A percentile compares a stretch with the other conserved stretches of the same genome.
Evolutionary conservation across 1,139 yeast species (phyloP).

Genomic region (Candida sojae): DNA sequence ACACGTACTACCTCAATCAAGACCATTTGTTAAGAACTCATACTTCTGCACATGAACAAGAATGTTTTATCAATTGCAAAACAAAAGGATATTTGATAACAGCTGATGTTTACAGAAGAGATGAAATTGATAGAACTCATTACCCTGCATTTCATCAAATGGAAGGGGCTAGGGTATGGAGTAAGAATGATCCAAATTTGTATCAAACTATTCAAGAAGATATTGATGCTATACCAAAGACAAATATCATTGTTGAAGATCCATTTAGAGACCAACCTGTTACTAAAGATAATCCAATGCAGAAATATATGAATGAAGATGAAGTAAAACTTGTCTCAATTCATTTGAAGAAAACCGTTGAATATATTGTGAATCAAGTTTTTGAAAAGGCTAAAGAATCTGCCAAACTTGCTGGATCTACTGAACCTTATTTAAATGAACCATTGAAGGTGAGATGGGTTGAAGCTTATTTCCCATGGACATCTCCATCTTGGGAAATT

Average conservation of each 20-base stretch:
- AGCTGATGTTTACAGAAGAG: slow-evolving; percentile 95
- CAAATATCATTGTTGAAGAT: slow-evolving; percentile 78
- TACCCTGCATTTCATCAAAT: slow-evolving; percentile 97
- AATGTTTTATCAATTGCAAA: slow-evolving; percentile 64
- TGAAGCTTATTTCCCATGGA: slow-evolving; percentile 97
- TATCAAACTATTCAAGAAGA: slow-evolving; percentile 51
- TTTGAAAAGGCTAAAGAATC: slow-evolving; percentile 73
- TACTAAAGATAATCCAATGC: slow-evolving; percentile 75
- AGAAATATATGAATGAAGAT: slow-evolving; percentile 65
- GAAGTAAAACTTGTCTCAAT: slow-evolving; percentile 70
- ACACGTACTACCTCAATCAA: slow-evolving; percentile 85
- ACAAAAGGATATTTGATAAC: slow-evolving; percentile 91
- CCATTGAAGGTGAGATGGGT: slow-evolving; percentile 93
- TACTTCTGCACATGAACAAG: slow-evolving; percentile 94
- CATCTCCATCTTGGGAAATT: slow-evolving; percentile 97
- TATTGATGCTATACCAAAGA: slow-evolving; percentile 64
- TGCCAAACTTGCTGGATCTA: slow-evolving; percentile 66
- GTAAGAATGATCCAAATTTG: slow-evolving; percentile 43
- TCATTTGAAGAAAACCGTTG: slow-evolving; percentile 85
- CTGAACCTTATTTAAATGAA: slow-evolving; percentile 62
- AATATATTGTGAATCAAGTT: slow-evolving; percentile 78
- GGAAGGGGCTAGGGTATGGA: slow-evolving; percentile 96
- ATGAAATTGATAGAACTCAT: slow-evolving; percentile 93
- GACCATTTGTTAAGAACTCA: slow-evolving; percentile 80
- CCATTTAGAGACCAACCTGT: slow-evolving; percentile 48